A percentile compares a stretch with the other conserved stretches of the same genome.
These are phyloP conservation scores for Suillus variegatus DNA, from an alignment of 768 basidiomycete genomes.

Conservation along the genomic window DNA sequence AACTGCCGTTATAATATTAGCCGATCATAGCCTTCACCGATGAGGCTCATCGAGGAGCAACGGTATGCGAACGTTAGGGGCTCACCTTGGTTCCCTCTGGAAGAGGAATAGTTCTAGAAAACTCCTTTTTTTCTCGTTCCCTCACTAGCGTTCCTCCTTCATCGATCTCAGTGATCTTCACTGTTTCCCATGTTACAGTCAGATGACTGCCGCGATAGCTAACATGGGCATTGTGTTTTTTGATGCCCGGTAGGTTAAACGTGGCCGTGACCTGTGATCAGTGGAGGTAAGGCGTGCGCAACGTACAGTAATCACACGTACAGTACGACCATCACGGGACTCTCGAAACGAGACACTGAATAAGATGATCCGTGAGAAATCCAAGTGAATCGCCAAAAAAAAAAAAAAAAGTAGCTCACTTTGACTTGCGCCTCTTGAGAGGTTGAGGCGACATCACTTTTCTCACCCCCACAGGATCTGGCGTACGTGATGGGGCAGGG, in stretches of 20 bases:
- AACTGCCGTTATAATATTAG: slow-evolving; percentile 45
- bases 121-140: slow-evolving; percentile 63
- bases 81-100: slow-evolving; percentile 73
- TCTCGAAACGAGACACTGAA: slow-evolving; percentile 68
- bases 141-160: slow-evolving; percentile 62
- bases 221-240: slow-evolving; percentile 75
- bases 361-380: not conserved
- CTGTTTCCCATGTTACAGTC: slow-evolving; percentile 65
- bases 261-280: slow-evolving; percentile 55
- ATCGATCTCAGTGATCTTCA: slow-evolving; percentile 60
- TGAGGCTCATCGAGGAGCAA: not conserved
- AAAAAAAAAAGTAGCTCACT: slow-evolving; percentile 43
- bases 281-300: slow-evolving; percentile 25
- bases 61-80: slow-evolving; percentile 1
- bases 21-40: slow-evolving; percentile 4
- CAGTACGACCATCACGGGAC: slow-evolving; percentile 65
- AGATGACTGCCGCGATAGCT: slow-evolving; percentile 65
- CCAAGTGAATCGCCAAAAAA: not conserved
- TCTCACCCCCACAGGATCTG: slow-evolving; percentile 26
- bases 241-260: slow-evolving; percentile 69
- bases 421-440: slow-evolving; percentile 61
- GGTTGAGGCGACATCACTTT: slow-evolving; percentile 37
- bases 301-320: slow-evolving; percentile 26
- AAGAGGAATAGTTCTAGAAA: slow-evolving; percentile 67
- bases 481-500: slow-evolving; percentile 24